phyloP scores from a whole-genome alignment of 306 rosid species.

The Inga leiocalycina region DNA sequence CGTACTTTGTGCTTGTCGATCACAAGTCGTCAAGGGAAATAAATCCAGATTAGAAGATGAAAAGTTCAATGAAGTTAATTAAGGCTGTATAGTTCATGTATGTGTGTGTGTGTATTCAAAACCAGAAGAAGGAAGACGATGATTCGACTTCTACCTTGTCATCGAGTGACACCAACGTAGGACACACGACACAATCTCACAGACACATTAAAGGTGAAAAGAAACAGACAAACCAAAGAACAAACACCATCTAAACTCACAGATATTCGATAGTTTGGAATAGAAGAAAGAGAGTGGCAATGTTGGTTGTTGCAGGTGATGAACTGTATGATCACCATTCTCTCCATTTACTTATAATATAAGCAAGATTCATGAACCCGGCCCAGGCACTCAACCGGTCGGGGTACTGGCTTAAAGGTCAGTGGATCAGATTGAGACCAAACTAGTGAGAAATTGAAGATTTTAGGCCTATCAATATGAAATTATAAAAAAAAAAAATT shows the following conservation, averaged over 20 bases:
- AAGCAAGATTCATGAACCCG: too few species aligned
- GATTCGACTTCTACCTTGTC: constrained; percentile 4
- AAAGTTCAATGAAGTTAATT: constrained; percentile 6
- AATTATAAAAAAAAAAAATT: too few species aligned
- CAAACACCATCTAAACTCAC: neutral
- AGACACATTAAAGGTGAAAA: constrained; percentile 15
- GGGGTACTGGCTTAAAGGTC: too few species aligned
- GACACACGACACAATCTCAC: constrained; percentile 26
- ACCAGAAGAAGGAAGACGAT: constrained; percentile 26
- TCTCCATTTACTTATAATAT: neutral
- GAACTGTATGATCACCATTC: neutral
- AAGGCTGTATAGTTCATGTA: neutral
- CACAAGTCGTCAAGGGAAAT: constrained; percentile 13
- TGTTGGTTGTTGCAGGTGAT: constrained; percentile 1
- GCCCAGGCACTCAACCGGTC: too few species aligned
- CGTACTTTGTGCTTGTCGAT: constrained; percentile 20
- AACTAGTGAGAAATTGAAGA: too few species aligned
- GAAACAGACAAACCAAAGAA: neutral
- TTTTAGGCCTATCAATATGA: too few species aligned
- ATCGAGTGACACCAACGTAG: constrained; percentile 23
- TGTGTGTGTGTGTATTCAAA: neutral
- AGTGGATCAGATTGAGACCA: too few species aligned
- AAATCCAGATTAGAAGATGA: constrained; percentile 12
- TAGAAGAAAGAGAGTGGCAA: neutral
- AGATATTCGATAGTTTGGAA: neutral